These are phyloP conservation scores for Murraya koenigii DNA, from an alignment of 345 rosid species.

Conservation along the genomic window DNA sequence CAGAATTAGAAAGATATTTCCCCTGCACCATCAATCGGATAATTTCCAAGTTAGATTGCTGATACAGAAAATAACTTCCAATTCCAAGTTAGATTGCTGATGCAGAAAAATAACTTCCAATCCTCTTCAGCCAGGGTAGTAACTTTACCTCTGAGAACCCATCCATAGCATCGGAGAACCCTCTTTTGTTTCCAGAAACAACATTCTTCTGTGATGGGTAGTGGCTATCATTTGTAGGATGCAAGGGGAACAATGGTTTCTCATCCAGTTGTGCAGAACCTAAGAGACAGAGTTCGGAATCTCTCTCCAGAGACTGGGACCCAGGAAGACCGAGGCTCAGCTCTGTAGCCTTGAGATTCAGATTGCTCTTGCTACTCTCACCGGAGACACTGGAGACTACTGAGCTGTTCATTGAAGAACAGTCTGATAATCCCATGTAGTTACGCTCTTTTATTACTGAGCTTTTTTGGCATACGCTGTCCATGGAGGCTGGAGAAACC, in stretches of 20 bases:
- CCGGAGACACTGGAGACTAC: constrained; percentile 19
- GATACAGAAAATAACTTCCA: not conserved
- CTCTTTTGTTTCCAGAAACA: constrained; percentile 64
- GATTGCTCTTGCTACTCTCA: constrained; percentile 29
- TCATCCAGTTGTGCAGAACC: constrained; percentile 39
- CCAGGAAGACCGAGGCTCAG: constrained; percentile 77
- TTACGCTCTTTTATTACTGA: constrained; percentile 44
- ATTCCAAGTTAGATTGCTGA: constrained; percentile 10
- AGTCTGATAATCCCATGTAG: constrained; percentile 54
- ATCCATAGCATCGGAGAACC: constrained; percentile 63
- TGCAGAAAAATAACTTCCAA: not conserved
- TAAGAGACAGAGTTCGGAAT: constrained; percentile 28
- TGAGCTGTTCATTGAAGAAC: constrained; percentile 47
- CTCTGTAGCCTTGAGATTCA: constrained; percentile 65
- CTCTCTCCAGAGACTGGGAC: constrained; percentile 58
- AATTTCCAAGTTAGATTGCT: constrained; percentile 17
- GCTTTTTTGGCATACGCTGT: constrained; percentile 39
- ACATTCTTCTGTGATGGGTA: constrained; percentile 39
- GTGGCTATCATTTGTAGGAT: constrained; percentile 44
- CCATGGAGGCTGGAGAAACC: constrained; percentile 42
- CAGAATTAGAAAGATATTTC: constrained; percentile 40
- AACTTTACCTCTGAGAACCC: constrained; percentile 50
- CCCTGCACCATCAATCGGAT: constrained; percentile 37
- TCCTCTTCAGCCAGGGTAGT: not conserved
- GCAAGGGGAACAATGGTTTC: constrained; percentile 63